Conservation (phyloP, 805 yeast species). For the Scheffersomyces lignosus region DNA sequence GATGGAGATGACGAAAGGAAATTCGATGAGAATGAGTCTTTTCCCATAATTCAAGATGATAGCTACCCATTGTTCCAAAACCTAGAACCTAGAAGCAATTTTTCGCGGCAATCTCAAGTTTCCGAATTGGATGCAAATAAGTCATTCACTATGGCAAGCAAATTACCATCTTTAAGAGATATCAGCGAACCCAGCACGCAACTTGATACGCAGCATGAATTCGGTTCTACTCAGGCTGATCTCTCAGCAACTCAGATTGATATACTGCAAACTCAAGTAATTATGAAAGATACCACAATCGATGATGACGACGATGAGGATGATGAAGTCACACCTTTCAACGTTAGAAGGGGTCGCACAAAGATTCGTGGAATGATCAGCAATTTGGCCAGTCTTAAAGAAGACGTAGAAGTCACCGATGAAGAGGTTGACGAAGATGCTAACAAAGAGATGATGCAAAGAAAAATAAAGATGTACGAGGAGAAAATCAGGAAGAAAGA, state of each 20-base stretch:
- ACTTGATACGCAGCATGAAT: conserved; percentile 9
- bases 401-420: conserved; percentile 12
- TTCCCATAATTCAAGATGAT: conserved; percentile 2
- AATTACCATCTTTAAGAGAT: conserved; percentile 24
- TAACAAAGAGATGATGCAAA: conserved; percentile 21
- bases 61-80: conserved; percentile 25
- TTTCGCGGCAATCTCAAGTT: conserved; percentile 9
- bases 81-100: conserved; percentile 22
- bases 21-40: not conserved
- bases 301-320: conserved; percentile 20
- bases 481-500: conserved; percentile 37
- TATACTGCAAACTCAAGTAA: conserved; percentile 1
- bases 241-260: conserved; percentile 20
- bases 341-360: conserved; percentile 23
- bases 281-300: not conserved
- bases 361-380: conserved; percentile 14
- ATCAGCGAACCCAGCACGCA: conserved; percentile 5
- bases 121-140: conserved; percentile 5
- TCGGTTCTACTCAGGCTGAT: conserved; percentile 16
- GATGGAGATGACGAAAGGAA: not conserved
- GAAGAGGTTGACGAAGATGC: conserved; percentile 24
- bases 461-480: conserved; percentile 37
- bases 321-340: conserved; percentile 26
- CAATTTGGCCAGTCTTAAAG: conserved; percentile 7
- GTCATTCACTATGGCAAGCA: conserved; percentile 7